These are phyloP conservation scores for Secale cereale DNA, from an alignment of 176 grass and related monocot species.

Conservation along the genomic window DNA sequence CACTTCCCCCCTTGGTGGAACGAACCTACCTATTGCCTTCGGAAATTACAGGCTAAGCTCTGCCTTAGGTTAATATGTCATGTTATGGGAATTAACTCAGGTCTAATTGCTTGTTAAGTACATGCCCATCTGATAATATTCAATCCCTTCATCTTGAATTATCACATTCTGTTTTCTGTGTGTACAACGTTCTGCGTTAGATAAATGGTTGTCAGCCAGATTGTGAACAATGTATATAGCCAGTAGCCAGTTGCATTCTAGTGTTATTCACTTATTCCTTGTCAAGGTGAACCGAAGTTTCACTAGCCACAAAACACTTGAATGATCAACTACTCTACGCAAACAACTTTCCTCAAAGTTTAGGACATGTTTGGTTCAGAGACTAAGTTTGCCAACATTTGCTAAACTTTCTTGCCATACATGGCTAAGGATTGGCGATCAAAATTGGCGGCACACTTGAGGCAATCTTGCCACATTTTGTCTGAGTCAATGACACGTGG, in stretches of 20 bases:
- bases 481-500: too few relatives aligned
- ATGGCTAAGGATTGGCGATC: too few relatives aligned
- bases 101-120: constrained; percentile 9
- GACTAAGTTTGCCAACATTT: too few relatives aligned
- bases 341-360: not conserved
- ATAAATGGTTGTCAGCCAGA: not conserved
- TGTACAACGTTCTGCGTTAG: not conserved
- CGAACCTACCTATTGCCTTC: not conserved
- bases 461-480: not conserved
- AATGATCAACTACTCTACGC: not conserved
- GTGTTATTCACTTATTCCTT: not conserved
- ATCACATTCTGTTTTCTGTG: not conserved
- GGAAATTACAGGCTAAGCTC: constrained; percentile 16
- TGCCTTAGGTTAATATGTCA: not conserved
- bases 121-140: not conserved
- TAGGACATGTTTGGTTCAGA: too few relatives aligned
- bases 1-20: not conserved
- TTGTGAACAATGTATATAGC: not conserved
- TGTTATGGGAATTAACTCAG: not conserved
- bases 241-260: constrained; percentile 1
- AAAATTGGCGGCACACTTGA: too few relatives aligned
- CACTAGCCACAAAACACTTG: not conserved
- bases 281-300: constrained; percentile 8
- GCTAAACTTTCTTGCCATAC: too few relatives aligned
- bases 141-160: not conserved